Conservation (phyloP, 768 basidiomycete genomes). For the Tricholoma bakamatsutake region DNA sequence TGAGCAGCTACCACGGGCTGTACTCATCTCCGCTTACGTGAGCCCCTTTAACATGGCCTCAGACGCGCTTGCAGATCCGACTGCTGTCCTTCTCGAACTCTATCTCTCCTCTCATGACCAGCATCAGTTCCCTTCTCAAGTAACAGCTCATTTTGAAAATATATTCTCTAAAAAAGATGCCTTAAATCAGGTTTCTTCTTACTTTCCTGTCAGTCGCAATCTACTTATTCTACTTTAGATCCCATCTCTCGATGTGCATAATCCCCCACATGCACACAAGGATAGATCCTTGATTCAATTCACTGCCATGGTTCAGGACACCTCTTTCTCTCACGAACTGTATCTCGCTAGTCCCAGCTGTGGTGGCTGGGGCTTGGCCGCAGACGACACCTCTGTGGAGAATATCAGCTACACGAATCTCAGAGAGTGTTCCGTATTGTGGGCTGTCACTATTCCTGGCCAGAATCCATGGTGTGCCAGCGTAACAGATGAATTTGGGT, state of each 20-base stretch:
- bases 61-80: constrained; percentile 47
- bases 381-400: constrained; percentile 17
- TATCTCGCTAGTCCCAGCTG: constrained; percentile 54
- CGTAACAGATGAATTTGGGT: constrained; percentile 5
- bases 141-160: constrained; percentile 40
- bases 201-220: background rate
- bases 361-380: constrained; percentile 73
- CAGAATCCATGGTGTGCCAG: constrained; percentile 51
- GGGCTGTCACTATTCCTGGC: constrained; percentile 74
- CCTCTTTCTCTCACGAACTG: constrained; percentile 65
- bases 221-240: constrained; percentile 36
- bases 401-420: constrained; percentile 43
- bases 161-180: constrained; percentile 36
- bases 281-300: constrained; percentile 64
- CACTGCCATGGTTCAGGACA: constrained; percentile 79
- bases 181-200: constrained; percentile 28
- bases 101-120: constrained; percentile 26
- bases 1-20: background rate
- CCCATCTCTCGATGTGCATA: constrained; percentile 41
- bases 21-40: constrained; percentile 20
- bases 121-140: constrained; percentile 35
- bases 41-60: constrained; percentile 44
- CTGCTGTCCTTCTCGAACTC: constrained; percentile 41
- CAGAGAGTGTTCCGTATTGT: constrained; percentile 57
- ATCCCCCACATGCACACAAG: constrained; percentile 44